Conservation (phyloP, 2,329 filamentous ascomycete species). For the Parasarocladium wereldwijsianum region DNA sequence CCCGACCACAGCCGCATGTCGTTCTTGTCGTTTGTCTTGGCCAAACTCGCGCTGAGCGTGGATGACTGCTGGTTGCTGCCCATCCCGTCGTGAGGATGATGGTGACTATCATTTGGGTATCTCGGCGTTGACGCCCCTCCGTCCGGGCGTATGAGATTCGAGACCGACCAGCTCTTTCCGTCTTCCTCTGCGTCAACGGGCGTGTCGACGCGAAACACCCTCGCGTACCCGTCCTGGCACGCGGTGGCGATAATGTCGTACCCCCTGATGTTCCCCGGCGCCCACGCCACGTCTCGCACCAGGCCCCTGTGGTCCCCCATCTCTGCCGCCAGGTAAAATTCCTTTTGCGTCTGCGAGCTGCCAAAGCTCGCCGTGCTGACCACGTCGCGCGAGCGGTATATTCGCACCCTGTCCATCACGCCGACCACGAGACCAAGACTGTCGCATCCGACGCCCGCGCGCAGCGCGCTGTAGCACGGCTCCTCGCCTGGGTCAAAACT, state of each 20-base stretch:
- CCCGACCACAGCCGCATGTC: conserved; percentile 40
- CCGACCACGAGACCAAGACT: conserved; percentile 72
- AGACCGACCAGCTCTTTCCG: conserved; percentile 33
- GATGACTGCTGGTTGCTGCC: conserved; percentile 21
- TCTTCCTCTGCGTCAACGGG: conserved; percentile 29
- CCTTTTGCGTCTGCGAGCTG: conserved; percentile 44
- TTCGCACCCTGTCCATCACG: conserved; percentile 66
- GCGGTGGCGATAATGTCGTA: conserved; percentile 86
- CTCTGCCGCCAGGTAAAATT: conserved; percentile 75
- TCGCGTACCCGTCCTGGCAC: conserved; percentile 78
- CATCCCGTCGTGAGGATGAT: conserved; percentile 4
- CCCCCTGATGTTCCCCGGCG: conserved; percentile 76
- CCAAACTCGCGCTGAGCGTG: conserved; percentile 36
- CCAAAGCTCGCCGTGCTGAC: conserved; percentile 32
- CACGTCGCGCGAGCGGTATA: conserved; percentile 63
- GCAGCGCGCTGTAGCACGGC: conserved; percentile 61
- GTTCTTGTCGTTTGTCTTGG: conserved; percentile 28
- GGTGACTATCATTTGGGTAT: conserved; percentile 6
- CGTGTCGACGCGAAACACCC: conserved; percentile 73
- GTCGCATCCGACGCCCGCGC: conserved; percentile 69
- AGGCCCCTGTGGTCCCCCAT: conserved; percentile 60
- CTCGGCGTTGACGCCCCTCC: conserved; percentile 11
- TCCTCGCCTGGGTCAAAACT: conserved; percentile 80
- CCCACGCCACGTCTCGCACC: conserved; percentile 83
- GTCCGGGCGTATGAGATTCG: conserved; percentile 25